A percentile compares a stretch with the other conserved stretches of the same genome.
Evolutionary conservation across 1,139 yeast species (phyloP).

Genomic region (Yamadazyma kanchanaburiensis): DNA sequence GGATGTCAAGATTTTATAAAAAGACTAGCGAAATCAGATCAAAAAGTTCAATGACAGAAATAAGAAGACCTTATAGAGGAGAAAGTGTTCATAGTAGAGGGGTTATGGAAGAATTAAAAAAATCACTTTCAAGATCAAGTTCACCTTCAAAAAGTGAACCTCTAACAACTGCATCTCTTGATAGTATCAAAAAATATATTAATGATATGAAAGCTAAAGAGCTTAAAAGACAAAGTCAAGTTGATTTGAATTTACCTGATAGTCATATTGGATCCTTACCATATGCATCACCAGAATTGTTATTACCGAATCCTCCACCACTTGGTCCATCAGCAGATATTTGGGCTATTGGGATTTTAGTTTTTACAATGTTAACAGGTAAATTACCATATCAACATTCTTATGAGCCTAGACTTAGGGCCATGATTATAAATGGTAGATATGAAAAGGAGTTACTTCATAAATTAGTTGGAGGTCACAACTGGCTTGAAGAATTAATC

Average conservation of each 20-base stretch:
- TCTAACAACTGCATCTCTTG: slow-evolving; percentile 11
- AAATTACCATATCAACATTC: slow-evolving; percentile 79
- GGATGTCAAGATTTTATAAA: slow-evolving; percentile 55
- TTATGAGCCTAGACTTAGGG: slow-evolving; percentile 73
- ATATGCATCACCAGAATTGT: slow-evolving; percentile 85
- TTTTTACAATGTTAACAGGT: slow-evolving; percentile 72
- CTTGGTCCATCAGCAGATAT: slow-evolving; percentile 75
- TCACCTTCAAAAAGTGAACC: slow-evolving; percentile 11
- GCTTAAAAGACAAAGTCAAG: slow-evolving; percentile 16
- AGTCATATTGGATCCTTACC: slow-evolving; percentile 85
- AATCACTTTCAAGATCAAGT: slow-evolving; percentile 16
- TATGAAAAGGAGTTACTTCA: slow-evolving; percentile 47
- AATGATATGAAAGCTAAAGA: slow-evolving; percentile 14
- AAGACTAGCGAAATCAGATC: slow-evolving; percentile 34
- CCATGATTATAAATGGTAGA: slow-evolving; percentile 67
- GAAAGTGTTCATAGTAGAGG: slow-evolving; percentile 23
- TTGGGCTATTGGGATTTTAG: slow-evolving; percentile 86
- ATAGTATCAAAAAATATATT: slow-evolving; percentile 13
- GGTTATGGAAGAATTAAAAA: slow-evolving; percentile 11
- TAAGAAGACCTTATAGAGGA: slow-evolving; percentile 33
- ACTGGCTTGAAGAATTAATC: slow-evolving; percentile 41
- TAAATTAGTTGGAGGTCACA: slow-evolving; percentile 27
- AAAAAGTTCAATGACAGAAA: slow-evolving; percentile 38
- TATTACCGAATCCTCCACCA: slow-evolving; percentile 64
- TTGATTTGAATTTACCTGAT: slow-evolving; percentile 45